phyloP scores from a whole-genome alignment of 805 yeast species.

The Saccharomycopsis capsularis region DNA sequence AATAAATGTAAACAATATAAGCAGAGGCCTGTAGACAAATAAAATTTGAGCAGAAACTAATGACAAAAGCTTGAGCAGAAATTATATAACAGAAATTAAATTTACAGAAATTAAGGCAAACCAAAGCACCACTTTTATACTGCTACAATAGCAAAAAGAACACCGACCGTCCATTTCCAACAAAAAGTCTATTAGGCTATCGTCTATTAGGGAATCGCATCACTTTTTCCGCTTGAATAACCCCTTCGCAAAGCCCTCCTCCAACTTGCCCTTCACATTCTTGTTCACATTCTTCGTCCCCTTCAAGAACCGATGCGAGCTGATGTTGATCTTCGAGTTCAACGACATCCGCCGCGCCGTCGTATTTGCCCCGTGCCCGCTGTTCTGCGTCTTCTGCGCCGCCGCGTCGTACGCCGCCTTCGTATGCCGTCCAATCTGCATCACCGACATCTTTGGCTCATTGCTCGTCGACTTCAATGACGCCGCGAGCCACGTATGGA shows the following conservation, averaged over 20 bases:
- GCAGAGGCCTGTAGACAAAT: too few relatives aligned
- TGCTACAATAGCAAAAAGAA: too few relatives aligned
- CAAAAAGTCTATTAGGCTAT: too few relatives aligned
- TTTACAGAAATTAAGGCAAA: too few relatives aligned
- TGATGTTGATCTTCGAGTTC: constrained; percentile 17
- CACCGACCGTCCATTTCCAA: too few relatives aligned
- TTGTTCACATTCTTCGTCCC: constrained; percentile 20
- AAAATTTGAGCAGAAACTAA: too few relatives aligned
- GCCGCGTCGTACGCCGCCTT: constrained; percentile 19
- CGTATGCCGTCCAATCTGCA: constrained; percentile 17
- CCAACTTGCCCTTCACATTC: constrained; percentile 20
- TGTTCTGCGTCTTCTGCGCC: constrained; percentile 7
- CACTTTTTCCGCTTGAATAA: constrained; percentile 20
- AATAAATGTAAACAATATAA: too few relatives aligned
- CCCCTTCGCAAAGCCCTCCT: constrained; percentile 16
- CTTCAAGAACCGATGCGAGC: constrained; percentile 17
- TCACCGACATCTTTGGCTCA: not conserved
- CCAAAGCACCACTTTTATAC: too few relatives aligned
- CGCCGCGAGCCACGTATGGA: constrained; percentile 18
- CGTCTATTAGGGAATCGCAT: too few relatives aligned
- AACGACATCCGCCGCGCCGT: constrained; percentile 17
- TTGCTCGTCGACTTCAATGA: constrained; percentile 9
- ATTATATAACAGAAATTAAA: too few relatives aligned
- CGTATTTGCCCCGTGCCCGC: not conserved
- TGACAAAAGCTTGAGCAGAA: too few relatives aligned